Percentiles rank a stretch among this genome's conserved stretches.
Evolutionary conservation across 108 stramenopile species (phyloP).

Genomic region (Nitzschia putrida): DNA sequence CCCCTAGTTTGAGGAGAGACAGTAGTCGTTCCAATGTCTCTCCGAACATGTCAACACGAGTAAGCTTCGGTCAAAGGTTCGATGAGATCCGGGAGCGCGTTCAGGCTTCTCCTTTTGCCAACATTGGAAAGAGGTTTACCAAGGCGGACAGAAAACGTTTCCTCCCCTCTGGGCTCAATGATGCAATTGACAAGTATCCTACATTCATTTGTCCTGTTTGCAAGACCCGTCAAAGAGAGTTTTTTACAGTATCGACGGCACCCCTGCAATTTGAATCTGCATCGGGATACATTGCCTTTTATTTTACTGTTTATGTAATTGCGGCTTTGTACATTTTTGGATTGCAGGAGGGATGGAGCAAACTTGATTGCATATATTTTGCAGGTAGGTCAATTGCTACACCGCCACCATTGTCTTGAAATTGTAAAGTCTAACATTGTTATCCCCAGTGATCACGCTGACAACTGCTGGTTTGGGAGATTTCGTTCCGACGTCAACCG

Average conservation of each 20-base stretch:
- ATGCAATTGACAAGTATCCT: slow-evolving; percentile 41
- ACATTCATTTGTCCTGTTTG: slow-evolving; percentile 82
- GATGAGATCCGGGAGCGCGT: background rate
- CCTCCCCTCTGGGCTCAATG: slow-evolving; percentile 28
- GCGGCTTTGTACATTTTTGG: slow-evolving; percentile 85
- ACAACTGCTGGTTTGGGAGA: slow-evolving; percentile 87
- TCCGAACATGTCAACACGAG: no score
- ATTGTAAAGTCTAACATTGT: background rate
- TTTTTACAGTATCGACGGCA: slow-evolving; percentile 75
- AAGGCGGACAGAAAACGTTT: slow-evolving; percentile 38
- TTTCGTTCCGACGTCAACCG: slow-evolving; percentile 75
- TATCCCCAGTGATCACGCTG: slow-evolving; percentile 60
- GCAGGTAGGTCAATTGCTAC: slow-evolving; percentile 26
- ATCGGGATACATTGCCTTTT: slow-evolving; percentile 72
- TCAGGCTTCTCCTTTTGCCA: slow-evolving; percentile 31
- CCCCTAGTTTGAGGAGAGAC: no score
- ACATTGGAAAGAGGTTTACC: slow-evolving; percentile 6
- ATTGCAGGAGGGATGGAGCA: slow-evolving; percentile 77
- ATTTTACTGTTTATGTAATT: slow-evolving; percentile 73
- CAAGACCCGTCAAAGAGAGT: slow-evolving; percentile 75
- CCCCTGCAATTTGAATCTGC: slow-evolving; percentile 65
- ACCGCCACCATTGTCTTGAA: background rate
- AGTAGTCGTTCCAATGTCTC: no score
- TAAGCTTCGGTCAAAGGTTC: background rate
- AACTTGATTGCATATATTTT: slow-evolving; percentile 88